phyloP scores from a whole-genome alignment of 805 yeast species.

The Yarrowia alimentaria region DNA sequence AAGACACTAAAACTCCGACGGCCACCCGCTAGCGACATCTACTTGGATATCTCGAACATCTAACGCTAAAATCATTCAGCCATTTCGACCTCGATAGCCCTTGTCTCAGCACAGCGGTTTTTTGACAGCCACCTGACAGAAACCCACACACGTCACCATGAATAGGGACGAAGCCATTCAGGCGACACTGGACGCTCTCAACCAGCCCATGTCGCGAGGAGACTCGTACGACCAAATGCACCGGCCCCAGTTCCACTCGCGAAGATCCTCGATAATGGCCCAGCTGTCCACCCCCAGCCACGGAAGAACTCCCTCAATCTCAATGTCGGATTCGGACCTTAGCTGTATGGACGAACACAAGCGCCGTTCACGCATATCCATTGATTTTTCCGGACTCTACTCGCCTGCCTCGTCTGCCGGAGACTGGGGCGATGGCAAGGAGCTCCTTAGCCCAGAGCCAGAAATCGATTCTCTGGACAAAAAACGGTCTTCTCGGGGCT shows the following conservation, averaged over 20 bases:
- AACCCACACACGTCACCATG: not conserved
- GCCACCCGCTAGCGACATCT: no score
- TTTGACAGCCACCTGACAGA: not conserved
- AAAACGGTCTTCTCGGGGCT: constrained; percentile 16
- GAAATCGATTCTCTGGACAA: constrained; percentile 17
- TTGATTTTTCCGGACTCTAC: constrained; percentile 24
- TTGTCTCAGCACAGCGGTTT: no score
- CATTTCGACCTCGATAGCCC: no score
- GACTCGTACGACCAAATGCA: constrained; percentile 1
- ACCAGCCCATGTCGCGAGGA: constrained; percentile 20
- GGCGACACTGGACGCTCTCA: constrained; percentile 21
- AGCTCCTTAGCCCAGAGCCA: constrained; percentile 18
- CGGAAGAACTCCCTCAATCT: constrained; percentile 13
- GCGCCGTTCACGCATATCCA: constrained; percentile 22
- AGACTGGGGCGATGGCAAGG: constrained; percentile 24
- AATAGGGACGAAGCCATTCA: constrained; percentile 26
- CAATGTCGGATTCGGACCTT: constrained; percentile 21
- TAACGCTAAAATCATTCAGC: no score
- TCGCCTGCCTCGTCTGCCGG: constrained; percentile 21
- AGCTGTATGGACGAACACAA: constrained; percentile 24
- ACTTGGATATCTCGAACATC: no score
- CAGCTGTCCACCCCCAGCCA: constrained; percentile 18
- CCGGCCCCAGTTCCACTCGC: constrained; percentile 7
- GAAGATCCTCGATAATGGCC: constrained; percentile 21
- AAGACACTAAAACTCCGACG: no score